These are phyloP conservation scores for Suillus americanus DNA, from an alignment of 768 basidiomycete species.

Conservation along the genomic window DNA sequence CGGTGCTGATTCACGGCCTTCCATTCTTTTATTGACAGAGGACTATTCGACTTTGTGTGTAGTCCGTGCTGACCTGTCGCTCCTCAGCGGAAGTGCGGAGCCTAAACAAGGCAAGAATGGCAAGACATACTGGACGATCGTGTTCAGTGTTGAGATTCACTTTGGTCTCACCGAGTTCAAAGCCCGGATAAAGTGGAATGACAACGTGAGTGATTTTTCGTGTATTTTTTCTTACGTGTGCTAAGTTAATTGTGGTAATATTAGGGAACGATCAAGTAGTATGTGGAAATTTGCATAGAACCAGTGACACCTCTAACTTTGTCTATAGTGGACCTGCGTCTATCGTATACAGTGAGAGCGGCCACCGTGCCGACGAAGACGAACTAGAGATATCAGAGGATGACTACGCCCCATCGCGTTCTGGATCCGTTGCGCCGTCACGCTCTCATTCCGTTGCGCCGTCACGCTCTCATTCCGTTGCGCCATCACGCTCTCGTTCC, in stretches of 20 bases:
- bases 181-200: conserved; percentile 80
- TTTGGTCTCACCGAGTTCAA: conserved; percentile 82
- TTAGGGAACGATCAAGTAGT: conserved; percentile 75
- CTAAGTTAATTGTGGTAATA: conserved; percentile 4
- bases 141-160: conserved; percentile 82
- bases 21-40: conserved; percentile 37
- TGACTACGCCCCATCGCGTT: conserved; percentile 39
- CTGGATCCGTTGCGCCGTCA: conserved; percentile 36
- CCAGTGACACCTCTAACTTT: conserved; percentile 3
- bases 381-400: conserved; percentile 70
- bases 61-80: conserved; percentile 76
- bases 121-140: conserved; percentile 80
- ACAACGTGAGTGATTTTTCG: conserved; percentile 53
- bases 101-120: conserved; percentile 63
- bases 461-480: conserved; percentile 44
- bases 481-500: conserved; percentile 44
- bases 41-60: conserved; percentile 76
- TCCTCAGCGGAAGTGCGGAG: conserved; percentile 67
- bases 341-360: conserved; percentile 81
- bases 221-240: conserved; percentile 2
- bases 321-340: conserved; percentile 66
- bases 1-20: conserved; percentile 5
- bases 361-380: conserved; percentile 71
- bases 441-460: conserved; percentile 47
- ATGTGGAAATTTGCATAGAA: conserved; percentile 25